Conservation (phyloP, 345 rosid genomes). For the Reutealis trisperma region DNA sequence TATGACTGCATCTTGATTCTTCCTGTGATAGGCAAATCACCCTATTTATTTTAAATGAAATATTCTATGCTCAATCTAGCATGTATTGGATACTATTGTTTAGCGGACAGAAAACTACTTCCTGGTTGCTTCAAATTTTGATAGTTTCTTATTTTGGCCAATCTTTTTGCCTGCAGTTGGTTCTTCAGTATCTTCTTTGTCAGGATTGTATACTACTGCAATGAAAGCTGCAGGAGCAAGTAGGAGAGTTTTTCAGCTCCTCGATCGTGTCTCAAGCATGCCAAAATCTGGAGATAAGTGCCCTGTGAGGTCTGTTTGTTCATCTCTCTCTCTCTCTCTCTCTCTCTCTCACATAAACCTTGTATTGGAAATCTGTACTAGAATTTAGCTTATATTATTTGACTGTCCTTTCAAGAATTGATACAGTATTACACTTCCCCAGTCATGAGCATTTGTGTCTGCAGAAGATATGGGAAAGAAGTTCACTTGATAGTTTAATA, state of each 20-base stretch:
- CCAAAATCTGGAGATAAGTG: constrained; percentile 70
- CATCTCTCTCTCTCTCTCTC: background rate
- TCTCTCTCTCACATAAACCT: background rate
- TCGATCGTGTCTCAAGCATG: constrained; percentile 87
- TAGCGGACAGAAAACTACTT: constrained; percentile 1
- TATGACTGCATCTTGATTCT: background rate
- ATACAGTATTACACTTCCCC: background rate
- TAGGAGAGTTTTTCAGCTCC: constrained; percentile 85
- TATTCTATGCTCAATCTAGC: background rate
- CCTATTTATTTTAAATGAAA: background rate
- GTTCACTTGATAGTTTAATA: background rate
- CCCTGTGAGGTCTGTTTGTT: constrained; percentile 63
- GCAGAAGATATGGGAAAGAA: background rate
- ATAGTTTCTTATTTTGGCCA: background rate
- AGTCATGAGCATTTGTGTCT: background rate
- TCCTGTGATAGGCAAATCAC: background rate
- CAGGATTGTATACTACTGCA: constrained; percentile 80
- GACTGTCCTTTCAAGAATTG: background rate
- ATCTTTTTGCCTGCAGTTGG: constrained; percentile 64
- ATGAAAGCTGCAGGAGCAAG: constrained; percentile 99
- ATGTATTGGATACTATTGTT: background rate
- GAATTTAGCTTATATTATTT: background rate
- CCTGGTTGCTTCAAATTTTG: background rate
- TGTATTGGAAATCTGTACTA: background rate
- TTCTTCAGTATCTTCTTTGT: constrained; percentile 74